Evolutionary conservation across 345 rosid species (phyloP), one percentile per base, ranked within the genome.

Genomic region (Corchorus capsularis): DNA sequence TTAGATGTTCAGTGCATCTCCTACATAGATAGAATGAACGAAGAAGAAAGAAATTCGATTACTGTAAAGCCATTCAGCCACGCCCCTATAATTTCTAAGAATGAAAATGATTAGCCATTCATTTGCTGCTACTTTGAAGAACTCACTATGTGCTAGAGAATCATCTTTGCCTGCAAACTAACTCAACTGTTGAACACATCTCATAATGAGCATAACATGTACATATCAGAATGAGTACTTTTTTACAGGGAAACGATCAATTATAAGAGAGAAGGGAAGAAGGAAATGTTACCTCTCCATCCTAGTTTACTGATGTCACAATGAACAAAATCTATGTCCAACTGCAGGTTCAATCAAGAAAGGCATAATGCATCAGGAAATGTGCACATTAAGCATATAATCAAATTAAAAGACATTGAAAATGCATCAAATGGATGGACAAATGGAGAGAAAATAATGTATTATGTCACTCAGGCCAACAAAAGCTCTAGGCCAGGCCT

Each of bases 291-390:
- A 95, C 99, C 98, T 88, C 91, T 90, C 80, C 87, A 85, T 76
- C 71, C 83, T 55, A 95, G 75, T 74, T 87, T 87, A 82, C 78
- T 77, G 80, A 93, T 69, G 79, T 95, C 92, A 84, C 91, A 86
- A 75, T 85, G 96, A 79, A 93, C 77, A 63, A 95, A 90, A 77
- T 89, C 79, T 49, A 95, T 87, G 81, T 90, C 93, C 85, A 95
- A 83, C 99, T 92, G 90, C 86, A 79, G 68, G 75, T 74, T 75
- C 63, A 65, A 52, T 74, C 37, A 39, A 13, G 49, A 75, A 27
- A 77, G 65, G 63, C 4, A 74, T 45, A 69, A 71, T 3, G 59
- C 69, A 80, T 74, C 75, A 27, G 0, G 6, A 43, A 57, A 59
- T 6, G 13, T 4, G 17, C 10, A 34, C 52, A 34, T 35, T 35